phyloP scores from a whole-genome alignment of 108 stramenopile genomes.

The Cylindrotheca closterium region DNA sequence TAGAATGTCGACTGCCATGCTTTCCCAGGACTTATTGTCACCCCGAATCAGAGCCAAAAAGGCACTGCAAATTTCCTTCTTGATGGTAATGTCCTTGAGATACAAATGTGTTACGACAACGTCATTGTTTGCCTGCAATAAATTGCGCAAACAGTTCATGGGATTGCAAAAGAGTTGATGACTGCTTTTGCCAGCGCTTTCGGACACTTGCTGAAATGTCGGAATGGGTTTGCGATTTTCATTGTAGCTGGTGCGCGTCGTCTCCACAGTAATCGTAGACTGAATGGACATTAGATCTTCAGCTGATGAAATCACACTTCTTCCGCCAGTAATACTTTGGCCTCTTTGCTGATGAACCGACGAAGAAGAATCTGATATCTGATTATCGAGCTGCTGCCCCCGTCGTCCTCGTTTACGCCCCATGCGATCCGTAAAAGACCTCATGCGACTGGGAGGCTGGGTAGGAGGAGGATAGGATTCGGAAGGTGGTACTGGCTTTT shows the following conservation, averaged over 20 bases:
- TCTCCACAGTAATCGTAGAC: conserved; percentile 25
- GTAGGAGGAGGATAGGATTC: not conserved
- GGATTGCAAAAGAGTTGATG: conserved; percentile 12
- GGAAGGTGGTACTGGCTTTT: no score
- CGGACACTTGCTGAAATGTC: not conserved
- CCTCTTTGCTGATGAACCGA: not conserved
- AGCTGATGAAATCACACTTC: not conserved
- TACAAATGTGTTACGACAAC: conserved; percentile 14
- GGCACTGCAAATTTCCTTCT: not conserved
- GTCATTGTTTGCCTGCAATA: not conserved
- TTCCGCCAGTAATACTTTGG: not conserved
- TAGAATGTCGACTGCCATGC: conserved; percentile 35
- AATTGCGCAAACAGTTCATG: not conserved
- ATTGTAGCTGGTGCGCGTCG: conserved; percentile 14
- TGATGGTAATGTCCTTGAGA: conserved; percentile 11
- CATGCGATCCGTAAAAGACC: not conserved
- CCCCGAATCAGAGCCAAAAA: conserved; percentile 30
- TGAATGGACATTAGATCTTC: conserved; percentile 11
- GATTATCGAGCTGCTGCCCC: not conserved
- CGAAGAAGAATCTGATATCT: not conserved
- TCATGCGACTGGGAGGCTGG: not conserved
- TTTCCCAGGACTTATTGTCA: conserved; percentile 34
- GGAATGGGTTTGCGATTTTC: conserved; percentile 13
- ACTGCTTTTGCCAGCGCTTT: not conserved
- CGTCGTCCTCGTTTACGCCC: not conserved